Evolutionary conservation across 106 monocot species (phyloP), one percentile per base, ranked within the genome.

Genomic region (Vanilla planifolia): DNA sequence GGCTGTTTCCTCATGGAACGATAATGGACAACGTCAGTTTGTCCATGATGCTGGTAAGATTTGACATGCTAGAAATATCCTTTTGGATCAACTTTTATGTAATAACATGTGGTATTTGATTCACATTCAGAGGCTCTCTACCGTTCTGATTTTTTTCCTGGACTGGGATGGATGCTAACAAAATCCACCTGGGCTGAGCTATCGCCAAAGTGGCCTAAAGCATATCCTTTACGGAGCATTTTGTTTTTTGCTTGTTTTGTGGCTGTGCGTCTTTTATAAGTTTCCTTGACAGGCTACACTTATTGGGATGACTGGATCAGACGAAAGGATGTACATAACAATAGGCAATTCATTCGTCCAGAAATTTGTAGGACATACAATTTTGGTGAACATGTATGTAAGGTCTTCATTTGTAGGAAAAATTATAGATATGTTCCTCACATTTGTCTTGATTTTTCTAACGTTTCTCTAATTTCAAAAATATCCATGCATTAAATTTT

Each of bases 281-380:
- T 24, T 28, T 6, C 83, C 89, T 95, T 95, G 63, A 90, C 86
- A 68, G 55, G 27, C 30, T 46, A 73, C 56, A 95, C 95, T 86
- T 95, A 90, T 68, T 95, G 89, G 95, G 95, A 95, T 86, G 95
- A 95, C 48, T 95, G 95, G 95, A 71, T 95, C 56, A 89, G 95
- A 67, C 66, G 86, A 45, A 95, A 90, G 71, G 86, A 86, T 64
- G 78, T 89, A 14, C 95, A 81, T 60, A 76, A 74, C 75, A 68
- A 77, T 24, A 71, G 95, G 4, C 89, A 95, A 71, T 95, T 95
- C 75, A 89, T 95, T 64, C 95, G 79, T 42, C 95, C 95, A 66
- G 95, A 95, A 76, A 73, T 95, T 67, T 95, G 95, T 73, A 83
- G 95, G 74, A 95, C 95, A 64, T 95, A 90, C 74, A 95, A 95